Evolutionary conservation across 2,329 filamentous ascomycete genomes (phyloP), one percentile per base, ranked within the genome.

Genomic region (Ascochyta clinopodiicola): DNA sequence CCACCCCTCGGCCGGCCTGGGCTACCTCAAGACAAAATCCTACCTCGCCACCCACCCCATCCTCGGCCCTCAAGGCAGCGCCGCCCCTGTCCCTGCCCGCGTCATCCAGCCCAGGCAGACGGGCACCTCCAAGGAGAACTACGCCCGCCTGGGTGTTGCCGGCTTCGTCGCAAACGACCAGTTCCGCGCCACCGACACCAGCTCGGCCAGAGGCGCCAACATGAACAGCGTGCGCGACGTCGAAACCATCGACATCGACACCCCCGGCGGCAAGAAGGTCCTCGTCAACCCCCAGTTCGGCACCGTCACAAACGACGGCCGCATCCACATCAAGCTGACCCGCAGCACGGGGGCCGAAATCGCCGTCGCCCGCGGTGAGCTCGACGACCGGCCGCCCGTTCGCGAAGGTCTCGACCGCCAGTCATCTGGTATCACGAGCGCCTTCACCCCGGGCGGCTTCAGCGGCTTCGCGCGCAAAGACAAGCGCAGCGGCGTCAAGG

Each of bases 1-100:
- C 7, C 87, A 89, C 71, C 86, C 87, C 2, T 86, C 84, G 4
- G 86, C 84, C 4, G 87, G 87, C 59, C 77, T 89, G 5, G 82
- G 83, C 13, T 88, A 89, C 68, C 75, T 84, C 3, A 81, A 84
- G 44, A 83, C 82, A 12, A 78, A 80, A 50, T 77, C 82, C 21
- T 77, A 82, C 64, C 74, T 85, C 39, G 76, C 80, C 62, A 88
- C 88, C 66, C 85, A 88, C 67, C 84, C 86, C 2, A 69, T 82
- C 27, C 82, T 83, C 62, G 87, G 87, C 4, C 86, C 87, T 9
- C 86, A 87, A 64, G 73, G 73, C 2, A 66, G 75, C 25, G 77
- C 77, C 22, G 67, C 79, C 4, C 86, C 86, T 0, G 78, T 88
- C 3, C 72, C 83, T 56, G 83, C 85, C 4, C 84, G 87, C 59